phyloP scores from a whole-genome alignment of 164 flowering plant genomes.

The Akebia trifoliata region DNA sequence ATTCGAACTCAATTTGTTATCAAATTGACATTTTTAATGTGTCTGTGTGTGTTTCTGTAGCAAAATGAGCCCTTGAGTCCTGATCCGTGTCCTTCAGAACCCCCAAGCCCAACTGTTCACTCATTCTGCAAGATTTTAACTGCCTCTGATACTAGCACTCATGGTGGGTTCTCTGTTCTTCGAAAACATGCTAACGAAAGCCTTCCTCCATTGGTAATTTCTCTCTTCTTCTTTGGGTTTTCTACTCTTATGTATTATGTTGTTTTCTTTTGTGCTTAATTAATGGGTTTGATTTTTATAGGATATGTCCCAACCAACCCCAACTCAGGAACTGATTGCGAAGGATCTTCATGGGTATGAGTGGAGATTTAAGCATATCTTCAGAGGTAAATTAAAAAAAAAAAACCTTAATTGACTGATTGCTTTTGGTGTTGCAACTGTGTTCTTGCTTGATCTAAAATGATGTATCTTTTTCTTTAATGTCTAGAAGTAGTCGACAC shows the following conservation, averaged over 20 bases:
- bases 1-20: not conserved
- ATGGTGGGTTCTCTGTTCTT: slow-evolving; percentile 76
- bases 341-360: slow-evolving; percentile 71
- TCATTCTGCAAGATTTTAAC: too few relatives aligned
- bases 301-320: too few relatives aligned
- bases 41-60: slow-evolving; percentile 21
- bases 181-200: slow-evolving; percentile 65
- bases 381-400: slow-evolving; percentile 57
- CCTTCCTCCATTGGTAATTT: slow-evolving; percentile 55
- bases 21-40: not conserved
- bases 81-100: slow-evolving; percentile 35
- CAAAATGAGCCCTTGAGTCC: slow-evolving; percentile 45
- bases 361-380: slow-evolving; percentile 80
- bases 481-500: too few relatives aligned
- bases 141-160: too few relatives aligned
- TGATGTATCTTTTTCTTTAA: too few relatives aligned
- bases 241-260: not conserved
- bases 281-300: not conserved
- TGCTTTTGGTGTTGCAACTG: too few relatives aligned
- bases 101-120: slow-evolving; percentile 40
- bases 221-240: not conserved
- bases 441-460: too few relatives aligned
- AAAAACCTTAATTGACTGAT: too few relatives aligned
- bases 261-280: too few relatives aligned
- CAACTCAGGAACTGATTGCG: slow-evolving; percentile 68